A percentile compares a stretch with the other conserved stretches of the same genome.
Conservation (phyloP, 148 eudicot species). For the Linanthus parryae region DNA sequence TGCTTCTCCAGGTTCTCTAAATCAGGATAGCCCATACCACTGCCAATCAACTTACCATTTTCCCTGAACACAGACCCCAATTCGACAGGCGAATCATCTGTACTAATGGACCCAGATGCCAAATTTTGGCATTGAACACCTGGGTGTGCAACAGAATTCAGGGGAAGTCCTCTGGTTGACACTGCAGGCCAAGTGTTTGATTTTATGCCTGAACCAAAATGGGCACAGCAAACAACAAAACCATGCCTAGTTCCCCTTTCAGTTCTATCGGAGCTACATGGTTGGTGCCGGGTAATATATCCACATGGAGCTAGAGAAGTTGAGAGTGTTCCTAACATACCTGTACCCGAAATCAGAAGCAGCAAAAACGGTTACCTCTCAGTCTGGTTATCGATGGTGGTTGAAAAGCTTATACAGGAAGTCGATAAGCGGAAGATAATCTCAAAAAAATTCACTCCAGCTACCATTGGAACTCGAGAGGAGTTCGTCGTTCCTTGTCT, state of each 20-base stretch:
- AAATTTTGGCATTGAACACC: not conserved
- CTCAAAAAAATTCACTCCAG: too few relatives aligned
- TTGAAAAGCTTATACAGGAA: too few relatives aligned
- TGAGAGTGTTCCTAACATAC: conserved; percentile 10
- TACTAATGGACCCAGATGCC: not conserved
- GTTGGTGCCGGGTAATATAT: conserved; percentile 9
- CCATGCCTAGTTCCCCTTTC: conserved; percentile 1
- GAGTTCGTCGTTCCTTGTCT: too few relatives aligned
- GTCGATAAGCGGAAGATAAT: too few relatives aligned
- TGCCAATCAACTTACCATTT: not conserved
- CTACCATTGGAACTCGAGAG: too few relatives aligned
- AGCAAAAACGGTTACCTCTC: not conserved
- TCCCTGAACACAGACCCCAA: conserved; percentile 3
- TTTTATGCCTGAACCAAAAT: conserved; percentile 14
- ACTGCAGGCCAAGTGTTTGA: conserved; percentile 11
- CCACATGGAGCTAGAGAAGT: conserved; percentile 16
- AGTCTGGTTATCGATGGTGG: not conserved
- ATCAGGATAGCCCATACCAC: not conserved
- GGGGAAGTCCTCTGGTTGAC: not conserved
- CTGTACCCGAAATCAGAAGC: not conserved
- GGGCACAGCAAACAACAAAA: not conserved
- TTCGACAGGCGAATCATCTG: conserved; percentile 5
- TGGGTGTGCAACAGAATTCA: not conserved
- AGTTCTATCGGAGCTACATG: not conserved
- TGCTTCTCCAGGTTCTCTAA: not conserved